Percentiles rank a stretch among this genome's conserved stretches.
Evolutionary conservation across 257 asterid species (phyloP).

Genomic region (Przewalskia tangutica): DNA sequence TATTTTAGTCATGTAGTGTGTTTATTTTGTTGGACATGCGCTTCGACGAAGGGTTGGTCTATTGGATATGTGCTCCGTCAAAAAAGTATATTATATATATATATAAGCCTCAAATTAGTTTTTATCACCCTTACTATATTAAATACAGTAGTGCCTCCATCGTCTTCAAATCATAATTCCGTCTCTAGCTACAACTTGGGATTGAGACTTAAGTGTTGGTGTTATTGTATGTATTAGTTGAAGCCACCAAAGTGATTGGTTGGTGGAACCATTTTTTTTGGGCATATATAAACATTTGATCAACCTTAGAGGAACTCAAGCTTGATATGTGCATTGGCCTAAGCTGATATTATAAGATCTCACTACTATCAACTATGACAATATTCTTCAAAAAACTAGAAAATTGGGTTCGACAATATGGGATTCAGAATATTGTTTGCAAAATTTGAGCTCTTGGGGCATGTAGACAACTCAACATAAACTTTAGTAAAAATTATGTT

Average conservation of each 20-base stretch:
- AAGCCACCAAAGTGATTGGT: background rate
- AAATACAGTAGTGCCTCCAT: too few relatives aligned
- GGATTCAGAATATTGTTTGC: background rate
- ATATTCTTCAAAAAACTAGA: background rate
- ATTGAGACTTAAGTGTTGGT: background rate
- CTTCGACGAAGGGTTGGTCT: too few relatives aligned
- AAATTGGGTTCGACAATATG: background rate
- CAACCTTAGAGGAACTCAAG: background rate
- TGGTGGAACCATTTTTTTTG: background rate
- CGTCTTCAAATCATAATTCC: too few relatives aligned
- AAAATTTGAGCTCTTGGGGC: background rate
- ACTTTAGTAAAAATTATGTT: background rate
- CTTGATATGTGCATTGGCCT: background rate
- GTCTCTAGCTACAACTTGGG: too few relatives aligned
- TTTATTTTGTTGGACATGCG: too few relatives aligned
- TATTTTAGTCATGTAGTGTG: background rate
- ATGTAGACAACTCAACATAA: constrained; percentile 1
- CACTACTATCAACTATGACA: background rate
- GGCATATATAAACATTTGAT: background rate
- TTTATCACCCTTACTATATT: too few relatives aligned
- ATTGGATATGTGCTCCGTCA: too few relatives aligned
- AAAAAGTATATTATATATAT: too few relatives aligned
- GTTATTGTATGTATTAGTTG: background rate
- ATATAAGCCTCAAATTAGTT: too few relatives aligned
- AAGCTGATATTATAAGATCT: background rate